Percentiles rank a stretch among this genome's conserved stretches.
These are phyloP conservation scores for Kwoniella europaea DNA, from an alignment of 768 basidiomycete genomes.

Conservation along the genomic window DNA sequence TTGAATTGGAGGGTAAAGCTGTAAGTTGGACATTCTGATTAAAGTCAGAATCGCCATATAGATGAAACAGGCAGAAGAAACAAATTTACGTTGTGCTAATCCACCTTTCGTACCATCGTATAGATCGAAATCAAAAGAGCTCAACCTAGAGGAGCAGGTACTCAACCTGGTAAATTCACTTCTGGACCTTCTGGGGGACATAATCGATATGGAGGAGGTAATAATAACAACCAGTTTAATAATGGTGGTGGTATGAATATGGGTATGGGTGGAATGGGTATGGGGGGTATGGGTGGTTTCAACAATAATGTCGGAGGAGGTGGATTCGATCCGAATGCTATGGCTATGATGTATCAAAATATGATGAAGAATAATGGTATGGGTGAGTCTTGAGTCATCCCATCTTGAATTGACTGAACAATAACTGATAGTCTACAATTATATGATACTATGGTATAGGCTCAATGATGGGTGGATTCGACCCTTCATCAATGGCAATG, in stretches of 20 bases:
- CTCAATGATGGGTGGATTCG: constrained; percentile 66
- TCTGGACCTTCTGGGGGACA: constrained; percentile 22
- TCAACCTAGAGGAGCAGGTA: constrained; percentile 69
- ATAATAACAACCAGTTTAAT: constrained; percentile 67
- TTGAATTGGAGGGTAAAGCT: constrained; percentile 92
- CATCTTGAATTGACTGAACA: not conserved
- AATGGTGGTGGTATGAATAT: constrained; percentile 65
- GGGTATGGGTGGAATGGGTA: constrained; percentile 35
- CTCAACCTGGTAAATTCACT: constrained; percentile 42
- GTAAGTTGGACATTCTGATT: constrained; percentile 63
- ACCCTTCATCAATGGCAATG: constrained; percentile 85
- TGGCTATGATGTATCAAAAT: constrained; percentile 89
- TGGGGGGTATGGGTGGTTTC: constrained; percentile 38
- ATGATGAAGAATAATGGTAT: constrained; percentile 65
- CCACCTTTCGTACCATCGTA: not conserved
- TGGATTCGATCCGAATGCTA: constrained; percentile 84
- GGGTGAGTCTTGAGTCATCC: constrained; percentile 8
- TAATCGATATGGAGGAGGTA: constrained; percentile 28
- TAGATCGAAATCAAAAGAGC: constrained; percentile 98
- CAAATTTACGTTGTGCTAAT: constrained; percentile 7
- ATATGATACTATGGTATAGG: not conserved
- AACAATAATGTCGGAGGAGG: constrained; percentile 29
- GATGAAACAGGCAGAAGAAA: not conserved
- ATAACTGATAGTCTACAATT: not conserved
- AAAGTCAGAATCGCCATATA: not conserved